Conservation (phyloP, 495 filamentous ascomycete species). For the Elasticomyces elasticus region DNA sequence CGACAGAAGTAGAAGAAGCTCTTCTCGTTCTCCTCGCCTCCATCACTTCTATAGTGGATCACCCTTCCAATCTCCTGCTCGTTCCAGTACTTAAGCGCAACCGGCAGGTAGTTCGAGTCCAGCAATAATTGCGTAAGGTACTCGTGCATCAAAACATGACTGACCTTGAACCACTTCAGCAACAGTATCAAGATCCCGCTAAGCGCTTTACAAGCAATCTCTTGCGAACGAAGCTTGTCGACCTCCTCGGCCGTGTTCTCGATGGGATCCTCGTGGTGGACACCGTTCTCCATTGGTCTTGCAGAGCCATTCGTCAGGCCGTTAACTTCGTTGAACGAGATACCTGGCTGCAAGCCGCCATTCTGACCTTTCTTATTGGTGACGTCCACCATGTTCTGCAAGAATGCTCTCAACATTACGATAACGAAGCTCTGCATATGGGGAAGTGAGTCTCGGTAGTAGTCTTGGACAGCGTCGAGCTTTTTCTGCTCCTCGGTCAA, state of each 20-base stretch:
- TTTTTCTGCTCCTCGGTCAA: conserved; percentile 12
- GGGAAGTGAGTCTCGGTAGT: conserved; percentile 68
- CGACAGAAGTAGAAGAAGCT: conserved; percentile 85
- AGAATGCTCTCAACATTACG: conserved; percentile 75
- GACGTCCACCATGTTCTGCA: conserved; percentile 66
- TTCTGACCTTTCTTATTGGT: conserved; percentile 44
- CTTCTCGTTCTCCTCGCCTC: conserved; percentile 70
- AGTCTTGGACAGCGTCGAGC: conserved; percentile 58
- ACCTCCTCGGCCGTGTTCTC: conserved; percentile 53
- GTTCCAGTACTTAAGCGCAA: conserved; percentile 85
- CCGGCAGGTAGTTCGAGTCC: conserved; percentile 85
- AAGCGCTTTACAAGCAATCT: conserved; percentile 84
- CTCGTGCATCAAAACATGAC: conserved; percentile 90
- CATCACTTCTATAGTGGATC: conserved; percentile 76
- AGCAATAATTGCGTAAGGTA: conserved; percentile 87
- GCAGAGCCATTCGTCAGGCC: conserved; percentile 21
- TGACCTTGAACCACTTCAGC: conserved; percentile 93
- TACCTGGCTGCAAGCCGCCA: conserved; percentile 34
- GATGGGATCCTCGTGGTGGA: conserved; percentile 20
- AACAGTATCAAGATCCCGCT: conserved; percentile 75
- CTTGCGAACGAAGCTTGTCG: conserved; percentile 66
- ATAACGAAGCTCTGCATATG: conserved; percentile 91
- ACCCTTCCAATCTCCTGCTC: conserved; percentile 83
- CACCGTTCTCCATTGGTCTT: conserved; percentile 25
- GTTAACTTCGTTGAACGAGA: conserved; percentile 32